phyloP scores from a whole-genome alignment of 805 yeast genomes.

The Hanseniaspora thailandica region DNA sequence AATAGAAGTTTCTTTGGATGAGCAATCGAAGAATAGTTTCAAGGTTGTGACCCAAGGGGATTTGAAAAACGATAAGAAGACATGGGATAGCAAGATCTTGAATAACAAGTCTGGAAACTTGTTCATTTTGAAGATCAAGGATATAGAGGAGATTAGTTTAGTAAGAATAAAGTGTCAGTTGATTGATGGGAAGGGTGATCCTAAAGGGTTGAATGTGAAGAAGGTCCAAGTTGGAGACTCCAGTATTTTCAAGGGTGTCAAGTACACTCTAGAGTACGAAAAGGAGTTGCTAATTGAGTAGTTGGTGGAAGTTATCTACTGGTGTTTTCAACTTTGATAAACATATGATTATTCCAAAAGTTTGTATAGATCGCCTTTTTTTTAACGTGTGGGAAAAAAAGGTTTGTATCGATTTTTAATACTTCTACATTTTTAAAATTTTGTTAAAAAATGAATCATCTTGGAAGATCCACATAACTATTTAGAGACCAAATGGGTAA shows the following conservation, averaged over 20 bases:
- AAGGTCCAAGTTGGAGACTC: conserved; percentile 2
- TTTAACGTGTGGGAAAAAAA: no score
- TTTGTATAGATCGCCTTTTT: no score
- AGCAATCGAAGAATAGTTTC: not conserved
- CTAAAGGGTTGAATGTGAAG: conserved; percentile 4
- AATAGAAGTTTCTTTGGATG: not conserved
- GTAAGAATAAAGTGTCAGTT: conserved; percentile 1
- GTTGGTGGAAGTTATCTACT: no score
- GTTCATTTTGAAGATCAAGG: conserved; percentile 6
- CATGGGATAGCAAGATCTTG: conserved; percentile 1
- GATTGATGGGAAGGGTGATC: conserved; percentile 9
- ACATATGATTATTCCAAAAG: not conserved
- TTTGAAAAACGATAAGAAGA: not conserved
- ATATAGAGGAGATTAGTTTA: not conserved
- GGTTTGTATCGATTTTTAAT: no score
- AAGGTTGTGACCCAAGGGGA: conserved; percentile 10
- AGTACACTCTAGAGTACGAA: not conserved
- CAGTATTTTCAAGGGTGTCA: conserved; percentile 11
- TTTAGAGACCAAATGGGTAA: not conserved
- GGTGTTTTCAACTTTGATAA: no score
- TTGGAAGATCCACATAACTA: not conserved
- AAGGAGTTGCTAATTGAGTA: conserved; percentile 6
- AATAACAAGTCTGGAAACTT: not conserved
- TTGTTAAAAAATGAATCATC: no score
- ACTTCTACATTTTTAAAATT: no score